These are phyloP conservation scores for Aspergillus quadrilineatus DNA, from an alignment of 2,329 filamentous ascomycete species.

Conservation along the genomic window DNA sequence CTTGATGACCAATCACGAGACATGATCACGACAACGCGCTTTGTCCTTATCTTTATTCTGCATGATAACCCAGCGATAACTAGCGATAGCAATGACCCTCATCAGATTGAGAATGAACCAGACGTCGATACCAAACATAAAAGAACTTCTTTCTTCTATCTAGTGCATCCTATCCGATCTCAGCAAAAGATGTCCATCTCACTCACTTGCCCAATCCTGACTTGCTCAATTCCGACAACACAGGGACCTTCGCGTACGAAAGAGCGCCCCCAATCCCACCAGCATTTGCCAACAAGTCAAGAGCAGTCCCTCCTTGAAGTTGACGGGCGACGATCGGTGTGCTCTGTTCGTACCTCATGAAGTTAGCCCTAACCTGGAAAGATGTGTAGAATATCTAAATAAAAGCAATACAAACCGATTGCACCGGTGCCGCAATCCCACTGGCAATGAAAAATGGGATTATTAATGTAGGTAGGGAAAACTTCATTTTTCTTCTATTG, in stretches of 20 bases:
- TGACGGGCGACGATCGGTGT: not conserved
- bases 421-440: constrained; percentile 6
- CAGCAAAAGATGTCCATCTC: not conserved
- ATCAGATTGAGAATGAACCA: constrained; percentile 5
- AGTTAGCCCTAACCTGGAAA: not conserved
- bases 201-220: not conserved
- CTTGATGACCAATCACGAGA: constrained; percentile 11
- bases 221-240: not conserved
- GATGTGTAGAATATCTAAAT: not conserved
- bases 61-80: constrained; percentile 3
- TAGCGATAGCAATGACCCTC: constrained; percentile 1
- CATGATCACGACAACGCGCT: constrained; percentile 6
- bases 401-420: not conserved
- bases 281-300: not conserved
- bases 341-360: not conserved
- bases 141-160: not conserved
- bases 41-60: constrained; percentile 4
- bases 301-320: not conserved
- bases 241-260: not conserved
- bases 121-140: constrained; percentile 1
- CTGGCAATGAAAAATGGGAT: constrained; percentile 1
- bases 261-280: not conserved
- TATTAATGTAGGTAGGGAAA: constrained; percentile 3
- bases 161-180: not conserved
- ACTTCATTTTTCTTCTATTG: constrained; percentile 5